These are phyloP conservation scores for Phytophthora niederhauseri DNA, from an alignment of 352 stramenopile species.

Conservation along the genomic window DNA sequence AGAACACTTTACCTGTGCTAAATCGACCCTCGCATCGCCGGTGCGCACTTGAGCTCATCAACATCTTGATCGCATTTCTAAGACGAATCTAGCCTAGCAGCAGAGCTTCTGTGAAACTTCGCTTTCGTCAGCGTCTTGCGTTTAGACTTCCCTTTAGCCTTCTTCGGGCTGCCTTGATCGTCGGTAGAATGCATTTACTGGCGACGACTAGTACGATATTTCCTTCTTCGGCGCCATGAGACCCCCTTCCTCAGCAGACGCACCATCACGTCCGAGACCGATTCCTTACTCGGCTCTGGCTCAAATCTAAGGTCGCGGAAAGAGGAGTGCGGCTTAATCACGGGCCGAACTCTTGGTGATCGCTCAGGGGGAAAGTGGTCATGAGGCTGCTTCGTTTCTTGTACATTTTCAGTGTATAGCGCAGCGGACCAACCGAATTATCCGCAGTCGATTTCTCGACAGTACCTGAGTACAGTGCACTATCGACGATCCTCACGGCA, in stretches of 20 bases:
- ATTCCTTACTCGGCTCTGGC: neutral
- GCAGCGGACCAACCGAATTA: neutral
- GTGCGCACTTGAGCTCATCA: neutral
- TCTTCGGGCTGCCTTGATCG: neutral
- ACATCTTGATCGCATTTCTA: neutral
- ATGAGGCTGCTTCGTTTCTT: neutral
- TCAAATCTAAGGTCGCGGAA: neutral
- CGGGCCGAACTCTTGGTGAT: neutral
- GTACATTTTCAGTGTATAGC: neutral
- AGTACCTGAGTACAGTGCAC: neutral
- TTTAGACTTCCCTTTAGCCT: neutral
- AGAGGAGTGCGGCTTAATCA: neutral
- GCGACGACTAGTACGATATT: neutral
- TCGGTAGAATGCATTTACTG: neutral
- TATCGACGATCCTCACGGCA: neutral
- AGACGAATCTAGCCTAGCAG: neutral
- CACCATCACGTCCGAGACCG: neutral
- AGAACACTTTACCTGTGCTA: neutral
- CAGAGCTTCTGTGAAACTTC: neutral
- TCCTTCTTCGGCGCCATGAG: neutral
- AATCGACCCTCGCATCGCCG: neutral
- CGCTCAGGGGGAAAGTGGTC: neutral
- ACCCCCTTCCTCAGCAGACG: neutral
- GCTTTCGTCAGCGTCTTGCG: neutral
- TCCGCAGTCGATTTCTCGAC: neutral